Base-by-base conservation (phyloP, 139 green algal genomes). In the Deuterostichococcus epilithicus region DNA sequence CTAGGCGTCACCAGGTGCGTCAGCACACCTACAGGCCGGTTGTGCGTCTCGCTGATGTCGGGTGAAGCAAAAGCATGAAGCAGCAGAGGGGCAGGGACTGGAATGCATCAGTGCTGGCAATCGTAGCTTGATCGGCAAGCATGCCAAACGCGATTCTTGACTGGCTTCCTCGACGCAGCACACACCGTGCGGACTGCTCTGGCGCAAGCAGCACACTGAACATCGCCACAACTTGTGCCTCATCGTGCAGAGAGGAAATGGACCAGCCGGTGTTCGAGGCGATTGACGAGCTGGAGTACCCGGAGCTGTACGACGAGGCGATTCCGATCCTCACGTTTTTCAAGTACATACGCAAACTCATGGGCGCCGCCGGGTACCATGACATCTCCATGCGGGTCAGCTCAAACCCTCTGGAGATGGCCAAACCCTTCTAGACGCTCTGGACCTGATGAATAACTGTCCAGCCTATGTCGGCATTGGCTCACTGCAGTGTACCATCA, bases 241-340 rank as follows among this genome's bases (percentile, higher is more conserved):
- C 26, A 18, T 70, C 20, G 1, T 63, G 60, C 79, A 94, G 93
- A 68, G 94, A 97, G 72, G 92, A 97, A 75, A 84, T 97, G 68
- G 91, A 91, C 68, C 90, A 96, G 83, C 94, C 94, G 10, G 82
- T 95, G 26, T 96, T 97, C 74, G 79, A 82, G 28, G 91, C 91
- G 0, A 94, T 95, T 37, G 92, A 93, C 39, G 86, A 79, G 1
- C 85, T 98, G 42, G 92, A 98, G 81, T 97, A 88, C 78, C 94
- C 94, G 8, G 94, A 98, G 86, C 88, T 98, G 59, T 93, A 98
- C 78, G 93, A 97, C 36, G 93, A 97, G 69, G 94, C 89, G 45
- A 95, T 98, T 26, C 87, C 89, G 23, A 82, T 81, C 44, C 80
- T 94, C 42, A 90, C 91, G 70, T 97, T 97, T 76, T 78, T 89